Base-by-base conservation (phyloP, 495 filamentous ascomycete genomes). In the Podospora conica region DNA sequence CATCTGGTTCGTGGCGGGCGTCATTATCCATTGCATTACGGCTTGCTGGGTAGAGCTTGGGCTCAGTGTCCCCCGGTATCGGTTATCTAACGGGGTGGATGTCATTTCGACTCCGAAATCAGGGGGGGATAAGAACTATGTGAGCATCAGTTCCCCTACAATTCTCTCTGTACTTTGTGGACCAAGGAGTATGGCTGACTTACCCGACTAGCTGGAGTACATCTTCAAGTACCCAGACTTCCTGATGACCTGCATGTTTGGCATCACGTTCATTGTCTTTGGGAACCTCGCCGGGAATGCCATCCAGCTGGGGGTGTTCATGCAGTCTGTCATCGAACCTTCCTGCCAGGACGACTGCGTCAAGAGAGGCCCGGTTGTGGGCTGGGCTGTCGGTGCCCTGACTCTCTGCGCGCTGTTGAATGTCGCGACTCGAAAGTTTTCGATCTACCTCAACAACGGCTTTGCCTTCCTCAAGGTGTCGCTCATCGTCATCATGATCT, bases 251-350 rank as follows among this genome's bases (percentile, higher is more conserved):
- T 60, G 64, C 48, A 5, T 65, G 21, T 65, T 65, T 23, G 64
- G 64, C 23, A 65, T 60, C 64, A 25, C 57, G 20, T 65, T 65
- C 40, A 60, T 65, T 18, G 8, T 65, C 21, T 65, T 65, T 29
- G 64, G 64, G 23, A 65, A 55, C 33, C 40, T 60, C 3, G 64
- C 64, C 22, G 64, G 64, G 10, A 65, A 65, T 23, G 40, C 64
- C 11, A 33, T 65, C 5, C 23, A 60, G 33, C 54, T 65, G 22
- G 64, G 57, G 0, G n/a, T 65, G 0, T 60, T 54, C 22, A 65
- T 65, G 64, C 24, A 15, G 9, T 28, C 20, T 3, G 63, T 56
- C 23, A 58, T 65, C 56, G 18, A 58, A 21, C 63, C 63, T 21
- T 23, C n/a, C 2, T 60, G 63, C 23, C 12, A 25, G 18, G 55